A percentile compares a stretch with the other conserved stretches of the same genome.
Evolutionary conservation across 2,329 filamentous ascomycete species (phyloP).

Genomic region (Penicillium rolfsii): DNA sequence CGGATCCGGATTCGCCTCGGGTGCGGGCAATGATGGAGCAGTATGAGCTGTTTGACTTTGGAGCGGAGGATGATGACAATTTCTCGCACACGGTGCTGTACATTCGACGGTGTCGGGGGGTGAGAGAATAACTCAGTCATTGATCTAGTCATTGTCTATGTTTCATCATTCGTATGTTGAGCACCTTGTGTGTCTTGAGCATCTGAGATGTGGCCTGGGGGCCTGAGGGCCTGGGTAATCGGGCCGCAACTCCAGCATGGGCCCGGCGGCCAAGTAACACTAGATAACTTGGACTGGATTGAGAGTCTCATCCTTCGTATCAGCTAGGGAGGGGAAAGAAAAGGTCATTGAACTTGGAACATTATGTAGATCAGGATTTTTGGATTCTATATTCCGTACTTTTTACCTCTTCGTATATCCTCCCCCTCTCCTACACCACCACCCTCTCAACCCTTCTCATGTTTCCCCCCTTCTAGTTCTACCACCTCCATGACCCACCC

Average conservation of each 20-base stretch:
- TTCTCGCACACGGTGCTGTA: constrained; percentile 17
- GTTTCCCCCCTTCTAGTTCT: not conserved
- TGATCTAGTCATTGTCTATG: not conserved
- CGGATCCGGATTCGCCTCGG: constrained; percentile 20
- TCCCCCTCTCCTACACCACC: not conserved
- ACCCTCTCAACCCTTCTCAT: not conserved
- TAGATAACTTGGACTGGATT: no score
- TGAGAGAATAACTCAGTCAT: not conserved
- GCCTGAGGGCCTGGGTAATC: constrained; percentile 5
- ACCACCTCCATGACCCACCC: not conserved
- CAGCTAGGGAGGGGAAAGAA: not conserved
- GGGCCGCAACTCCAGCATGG: constrained; percentile 6
- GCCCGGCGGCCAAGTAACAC: no score
- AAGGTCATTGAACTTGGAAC: not conserved
- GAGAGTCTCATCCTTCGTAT: not conserved
- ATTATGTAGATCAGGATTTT: not conserved
- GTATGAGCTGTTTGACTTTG: constrained; percentile 23
- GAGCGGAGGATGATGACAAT: constrained; percentile 4
- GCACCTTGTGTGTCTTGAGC: no score
- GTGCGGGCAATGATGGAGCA: constrained; percentile 21
- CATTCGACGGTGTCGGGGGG: constrained; percentile 16
- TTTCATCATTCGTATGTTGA: not conserved
- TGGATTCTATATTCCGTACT: not conserved
- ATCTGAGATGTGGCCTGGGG: not conserved
- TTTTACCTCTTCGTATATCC: not conserved